Evolutionary conservation across 2,329 filamentous ascomycete species (phyloP), one percentile per base, ranked within the genome.

Genomic region (Pezicula neosporulosa): DNA sequence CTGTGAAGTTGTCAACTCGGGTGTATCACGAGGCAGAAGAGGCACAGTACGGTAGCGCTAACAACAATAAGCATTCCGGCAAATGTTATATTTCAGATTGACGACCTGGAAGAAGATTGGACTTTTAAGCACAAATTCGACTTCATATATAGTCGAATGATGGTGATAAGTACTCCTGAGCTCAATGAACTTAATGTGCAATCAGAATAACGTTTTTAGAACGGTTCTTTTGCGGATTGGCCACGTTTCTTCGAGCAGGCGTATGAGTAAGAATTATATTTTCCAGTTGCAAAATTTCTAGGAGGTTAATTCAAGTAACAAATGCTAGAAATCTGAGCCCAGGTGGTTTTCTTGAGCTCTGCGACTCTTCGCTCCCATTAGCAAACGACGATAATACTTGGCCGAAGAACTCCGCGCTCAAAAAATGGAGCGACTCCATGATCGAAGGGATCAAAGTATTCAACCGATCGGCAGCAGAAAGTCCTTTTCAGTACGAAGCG

Each of bases 31-130:
- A n/a, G n/a, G n/a, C n/a, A n/a, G n/a, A n/a, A n/a, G n/a, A n/a
- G n/a, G n/a, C n/a, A n/a, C n/a, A n/a, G n/a, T n/a, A 21, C 21
- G 5, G 10, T 30, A 12, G 28, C 28, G 6, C 37, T 39, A 13
- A 39, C 15, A 12, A 39, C 8, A 3, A 12, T 4, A 4, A 39
- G 37, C 7, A 75, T 84, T 7, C 81, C 81, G 1, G 70, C 73
- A 37, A 87, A 87, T 57, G 79, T 82, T 54, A 72, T 76, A 46
- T 86, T 87, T 58, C 74, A 84, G 45, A 77, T 87, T 42, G 83
- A 87, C 60, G 83, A 87, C 59, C 76, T 56, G 7, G 57, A 58
- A 19, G 28, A 50, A 1, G 35, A 43, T 1, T 63, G 58, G 58
- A 58, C 53, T 2, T 63, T 57, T 18, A 48, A 47, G 13, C 50